Evolutionary conservation across 2,329 filamentous ascomycete genomes (phyloP), one percentile per base, ranked within the genome.

Genomic region (Trichophyton equinum): DNA sequence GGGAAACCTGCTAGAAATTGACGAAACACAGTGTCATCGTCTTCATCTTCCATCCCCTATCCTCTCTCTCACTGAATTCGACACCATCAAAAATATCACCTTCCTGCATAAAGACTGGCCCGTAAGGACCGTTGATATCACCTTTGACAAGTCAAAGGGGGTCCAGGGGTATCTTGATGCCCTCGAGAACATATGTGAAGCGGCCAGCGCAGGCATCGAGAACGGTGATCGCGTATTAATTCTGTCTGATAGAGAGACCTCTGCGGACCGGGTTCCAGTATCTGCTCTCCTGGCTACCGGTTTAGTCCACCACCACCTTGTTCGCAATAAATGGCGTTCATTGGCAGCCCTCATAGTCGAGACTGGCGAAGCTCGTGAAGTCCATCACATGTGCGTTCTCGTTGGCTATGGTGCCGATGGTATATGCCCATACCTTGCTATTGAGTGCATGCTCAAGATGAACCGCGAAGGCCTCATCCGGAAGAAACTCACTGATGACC

Each of bases 311-410:
- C 92, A 96, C 71, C 91, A 96, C 73, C 81, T 97, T 66, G 91
- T 96, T 64, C 88, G 87, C 75, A 96, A 96, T 81, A 92, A 95
- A 78, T 95, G 91, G 90, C 84, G 92, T 73, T 91, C 92, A 11
- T 84, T 91, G 75, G 89, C 85, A 66, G 92, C 91, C 55, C 77
- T 97, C 53, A 81, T 96, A 46, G 84, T 96, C 38, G 92, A 97
- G 79, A 96, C 91, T 65, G 92, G 88, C 53, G 92, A 97, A 74
- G 92, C 92, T 68, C 89, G 92, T 76, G 92, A 97, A 76, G 92
- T 97, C 6, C 92, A 97, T 75, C 92, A 97, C 77, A 95, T 96
- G 90, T 96, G 90, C 78, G 92, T 97, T n/a, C 82, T 96, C 49
- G 83, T 97, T 63, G 92, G 92, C 60, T 97, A 97, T 69, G 92